Base-by-base conservation (phyloP, 768 basidiomycete species). In the Podaxis sp. region DNA sequence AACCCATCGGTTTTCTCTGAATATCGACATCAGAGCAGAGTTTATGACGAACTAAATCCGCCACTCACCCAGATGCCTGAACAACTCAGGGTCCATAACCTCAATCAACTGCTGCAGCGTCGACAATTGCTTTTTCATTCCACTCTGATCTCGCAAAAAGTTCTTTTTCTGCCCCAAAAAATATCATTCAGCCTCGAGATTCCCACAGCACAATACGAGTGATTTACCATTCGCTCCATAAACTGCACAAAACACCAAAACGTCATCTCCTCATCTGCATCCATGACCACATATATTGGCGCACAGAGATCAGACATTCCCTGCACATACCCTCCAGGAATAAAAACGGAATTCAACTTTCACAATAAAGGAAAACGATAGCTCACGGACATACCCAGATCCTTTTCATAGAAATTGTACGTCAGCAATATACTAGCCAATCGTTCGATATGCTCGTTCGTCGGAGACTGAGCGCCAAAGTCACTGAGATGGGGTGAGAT, bases 231-330 rank as follows among this genome's bases (percentile, higher is more conserved):
- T 61, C 93, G 88, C 70, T 92, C 84, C 97, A 99, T 99, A 65
- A 96, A 86, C 66, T 90, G 86, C 22, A 92, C 95, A 70, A 99
- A 95, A 70, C 94, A 95, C 95, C 96, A 98, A 76, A 98, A 99
- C 1, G 93, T 93, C 76, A 93, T 75, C 58, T 90, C 91, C 69
- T 96, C 95, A 66, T 97, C 90, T 6, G 87, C 92, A 57, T 84
- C 88, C 84, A 93, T 88, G 15, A 95, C 92, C 26, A 99, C 89
- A 70, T 98, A 99, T 5, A 99, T 76, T 12, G 97, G 97, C 3
- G 93, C 90, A 68, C 93, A 92, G 13, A 99, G 84, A 75, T 99
- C 97, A 2, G 93, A 95, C 97, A 99, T 99, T 36, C 97, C 97
- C 75, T 99, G 97, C 4, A 99, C 97, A 73, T 99, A 98, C 30